Percentiles rank a stretch among this genome's conserved stretches.
These are phyloP conservation scores for Intubia oerlemansii DNA, from an alignment of 2,329 filamentous ascomycete species.

Conservation along the genomic window DNA sequence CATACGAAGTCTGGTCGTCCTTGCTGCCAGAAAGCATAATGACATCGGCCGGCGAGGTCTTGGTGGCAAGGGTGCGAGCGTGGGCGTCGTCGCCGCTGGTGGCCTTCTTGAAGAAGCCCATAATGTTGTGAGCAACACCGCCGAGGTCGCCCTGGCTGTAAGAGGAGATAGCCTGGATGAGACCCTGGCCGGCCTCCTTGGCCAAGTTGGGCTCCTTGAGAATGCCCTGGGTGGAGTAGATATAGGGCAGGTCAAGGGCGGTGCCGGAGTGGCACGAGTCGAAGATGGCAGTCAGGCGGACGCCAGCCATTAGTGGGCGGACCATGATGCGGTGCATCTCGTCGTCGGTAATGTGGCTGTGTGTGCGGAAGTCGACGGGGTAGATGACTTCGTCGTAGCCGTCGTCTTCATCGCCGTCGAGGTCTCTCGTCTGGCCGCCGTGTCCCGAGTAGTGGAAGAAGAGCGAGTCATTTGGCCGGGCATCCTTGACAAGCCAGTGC, in stretches of 20 bases:
- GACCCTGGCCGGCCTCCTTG: conserved; percentile 55
- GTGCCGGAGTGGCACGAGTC: conserved; percentile 67
- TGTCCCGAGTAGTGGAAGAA: conserved; percentile 96
- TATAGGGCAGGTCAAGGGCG: conserved; percentile 55
- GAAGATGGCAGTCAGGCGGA: conserved; percentile 66
- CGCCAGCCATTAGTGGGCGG: conserved; percentile 53
- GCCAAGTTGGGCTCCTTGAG: conserved; percentile 66
- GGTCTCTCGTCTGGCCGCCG: conserved; percentile 60
- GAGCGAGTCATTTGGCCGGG: conserved; percentile 74
- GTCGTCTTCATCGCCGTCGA: conserved; percentile 63
- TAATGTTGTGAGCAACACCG: conserved; percentile 59
- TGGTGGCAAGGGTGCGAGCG: conserved; percentile 63
- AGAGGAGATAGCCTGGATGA: conserved; percentile 50
- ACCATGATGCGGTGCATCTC: conserved; percentile 67
- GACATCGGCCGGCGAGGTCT: conserved; percentile 86
- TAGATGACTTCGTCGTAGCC: conserved; percentile 73
- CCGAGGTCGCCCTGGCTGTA: conserved; percentile 72
- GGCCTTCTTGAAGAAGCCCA: conserved; percentile 74
- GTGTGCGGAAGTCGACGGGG: conserved; percentile 58
- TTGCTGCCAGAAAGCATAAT: conserved; percentile 97
- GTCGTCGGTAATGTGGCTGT: conserved; percentile 55
- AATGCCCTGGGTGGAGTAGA: conserved; percentile 61
- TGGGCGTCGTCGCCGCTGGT: conserved; percentile 53
- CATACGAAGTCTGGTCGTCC: conserved; percentile 76
- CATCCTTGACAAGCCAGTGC: conserved; percentile 96